Conservation (phyloP, 352 stramenopile genomes). For the Globisporangium nunn region DNA sequence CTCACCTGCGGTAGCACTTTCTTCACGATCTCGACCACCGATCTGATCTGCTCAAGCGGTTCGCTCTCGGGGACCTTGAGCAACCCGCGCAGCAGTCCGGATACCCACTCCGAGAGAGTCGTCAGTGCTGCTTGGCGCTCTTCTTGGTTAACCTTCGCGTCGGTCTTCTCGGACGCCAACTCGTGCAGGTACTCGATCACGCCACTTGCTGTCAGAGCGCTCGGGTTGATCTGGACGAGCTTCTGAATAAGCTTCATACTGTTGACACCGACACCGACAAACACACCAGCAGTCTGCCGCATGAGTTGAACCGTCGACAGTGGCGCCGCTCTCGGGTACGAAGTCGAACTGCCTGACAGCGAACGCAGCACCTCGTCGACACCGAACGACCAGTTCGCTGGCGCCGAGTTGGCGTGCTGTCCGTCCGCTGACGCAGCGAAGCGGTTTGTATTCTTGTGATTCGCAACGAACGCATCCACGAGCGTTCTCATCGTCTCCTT, state of each 20-base stretch:
- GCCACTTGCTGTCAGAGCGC: conserved; percentile 21
- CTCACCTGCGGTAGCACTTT: conserved; percentile 45
- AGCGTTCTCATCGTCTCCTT: conserved; percentile 32
- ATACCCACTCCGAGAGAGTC: conserved; percentile 45
- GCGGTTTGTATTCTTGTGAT: conserved; percentile 55
- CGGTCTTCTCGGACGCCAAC: conserved; percentile 33
- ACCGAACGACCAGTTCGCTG: conserved; percentile 70
- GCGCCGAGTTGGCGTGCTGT: conserved; percentile 54
- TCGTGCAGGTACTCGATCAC: conserved; percentile 19
- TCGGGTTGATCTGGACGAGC: conserved; percentile 34
- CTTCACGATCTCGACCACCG: conserved; percentile 30
- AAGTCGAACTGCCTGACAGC: conserved; percentile 29
- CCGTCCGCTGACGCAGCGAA: conserved; percentile 63
- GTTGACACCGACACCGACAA: conserved; percentile 26
- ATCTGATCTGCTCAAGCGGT: conserved; percentile 8
- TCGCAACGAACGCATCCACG: conserved; percentile 37
- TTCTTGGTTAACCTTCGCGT: conserved; percentile 34
- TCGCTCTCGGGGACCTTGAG: conserved; percentile 24
- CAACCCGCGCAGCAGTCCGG: conserved; percentile 34
- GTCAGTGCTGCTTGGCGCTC: conserved; percentile 53
- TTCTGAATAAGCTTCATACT: conserved; percentile 43
- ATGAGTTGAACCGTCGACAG: conserved; percentile 52
- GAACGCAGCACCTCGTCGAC: conserved; percentile 56
- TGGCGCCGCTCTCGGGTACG: conserved; percentile 41
- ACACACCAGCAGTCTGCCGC: conserved; percentile 33